phyloP scores from a whole-genome alignment of 2,329 filamentous ascomycete species.

The Clarireedia homoeocarpa region DNA sequence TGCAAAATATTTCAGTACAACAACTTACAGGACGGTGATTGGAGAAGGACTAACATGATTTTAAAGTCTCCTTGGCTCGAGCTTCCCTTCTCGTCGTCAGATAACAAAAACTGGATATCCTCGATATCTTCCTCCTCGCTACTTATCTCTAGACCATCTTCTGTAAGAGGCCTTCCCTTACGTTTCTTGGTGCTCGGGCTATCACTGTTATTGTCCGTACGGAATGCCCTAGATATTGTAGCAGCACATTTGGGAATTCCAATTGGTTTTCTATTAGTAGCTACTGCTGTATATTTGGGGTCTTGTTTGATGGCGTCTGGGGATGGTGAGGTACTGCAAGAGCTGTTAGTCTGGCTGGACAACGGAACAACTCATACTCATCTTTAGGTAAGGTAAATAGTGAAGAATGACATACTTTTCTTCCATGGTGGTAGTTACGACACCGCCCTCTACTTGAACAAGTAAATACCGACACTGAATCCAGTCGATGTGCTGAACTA shows the following conservation, averaged over 20 bases:
- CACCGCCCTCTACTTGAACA: slow-evolving; percentile 32
- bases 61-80: slow-evolving; percentile 9
- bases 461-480: slow-evolving; percentile 86
- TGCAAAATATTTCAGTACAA: neutral
- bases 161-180: slow-evolving; percentile 2
- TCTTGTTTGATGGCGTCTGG: slow-evolving; percentile 20
- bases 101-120: slow-evolving; percentile 34
- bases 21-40: neutral
- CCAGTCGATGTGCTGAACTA: slow-evolving; percentile 73
- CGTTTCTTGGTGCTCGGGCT: neutral
- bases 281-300: slow-evolving; percentile 17
- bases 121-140: slow-evolving; percentile 26
- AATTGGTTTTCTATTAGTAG: slow-evolving; percentile 16
- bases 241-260: slow-evolving; percentile 25
- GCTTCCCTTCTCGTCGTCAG: slow-evolving; percentile 26
- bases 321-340: neutral
- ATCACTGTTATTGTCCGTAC: slow-evolving; percentile 1
- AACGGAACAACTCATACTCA: too few species aligned
- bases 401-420: neutral
- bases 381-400: neutral
- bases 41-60: slow-evolving; percentile 12
- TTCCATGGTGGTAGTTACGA: neutral
- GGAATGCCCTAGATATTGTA: slow-evolving; percentile 23
- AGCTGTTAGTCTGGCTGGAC: neutral
- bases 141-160: neutral